Base-by-base conservation (phyloP, 78 protist genomes). In the Dictyostelium purpureum region DNA sequence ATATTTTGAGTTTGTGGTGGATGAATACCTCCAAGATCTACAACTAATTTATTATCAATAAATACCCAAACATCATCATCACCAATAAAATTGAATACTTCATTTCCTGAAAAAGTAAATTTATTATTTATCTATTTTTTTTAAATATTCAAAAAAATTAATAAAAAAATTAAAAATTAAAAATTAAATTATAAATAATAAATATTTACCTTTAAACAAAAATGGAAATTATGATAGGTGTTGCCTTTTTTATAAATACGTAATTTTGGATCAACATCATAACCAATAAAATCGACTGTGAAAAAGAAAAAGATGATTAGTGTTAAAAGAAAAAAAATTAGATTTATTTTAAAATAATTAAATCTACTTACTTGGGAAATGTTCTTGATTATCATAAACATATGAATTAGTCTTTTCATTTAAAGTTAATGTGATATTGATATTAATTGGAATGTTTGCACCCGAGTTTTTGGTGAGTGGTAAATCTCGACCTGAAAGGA, bases 1-100 rank as follows among this genome's bases (percentile, higher is more conserved):
- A 74, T 24, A 54, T 6, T 40, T 9, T 14, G 19, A 19, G 61
- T 21, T n/a, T 45, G 24, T 24, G 49, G 11, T 9, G 28, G 21
- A 61, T 90, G 95, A n/a, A 73, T 28, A 52, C 89, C 95, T 28
- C 95, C 95, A 1, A 90, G 24, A 57, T 90, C 95, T 5, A 90
- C 54, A 2, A 38, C 89, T n/a, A 90, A 42, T 6, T 35, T 38
- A 19, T 79, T 74, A 78, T 90, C 47, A 26, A 90, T 74, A 33
- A 26, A 90, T 28, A 90, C 73, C 95, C 95, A 90, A 12, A 79
- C 47, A 73, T 85, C 91, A 66, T 80, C 89, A 37, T 80, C 89
- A 51, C 89, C 89, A 42, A 38, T 82, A 38, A 82, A 82, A 75
- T 82, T 70, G 61, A 80, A 82, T 26, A 54, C 57, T 38, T 82